These are phyloP conservation scores for Rhizopogon roseolus DNA, from an alignment of 768 basidiomycete genomes.

Conservation along the genomic window DNA sequence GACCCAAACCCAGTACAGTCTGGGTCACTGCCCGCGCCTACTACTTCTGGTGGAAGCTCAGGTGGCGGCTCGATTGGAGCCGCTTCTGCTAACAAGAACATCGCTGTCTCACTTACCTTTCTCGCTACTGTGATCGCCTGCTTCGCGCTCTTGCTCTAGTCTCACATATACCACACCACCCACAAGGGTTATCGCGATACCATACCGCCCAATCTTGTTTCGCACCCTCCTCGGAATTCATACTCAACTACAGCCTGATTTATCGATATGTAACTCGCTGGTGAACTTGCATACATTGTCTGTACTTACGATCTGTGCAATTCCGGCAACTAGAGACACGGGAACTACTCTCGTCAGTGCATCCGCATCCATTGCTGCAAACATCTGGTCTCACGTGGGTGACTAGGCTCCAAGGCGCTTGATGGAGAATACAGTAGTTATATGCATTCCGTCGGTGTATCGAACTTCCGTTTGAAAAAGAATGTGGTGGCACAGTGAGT, in stretches of 20 bases:
- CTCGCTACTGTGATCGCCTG: constrained; percentile 7
- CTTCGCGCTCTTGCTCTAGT: constrained; percentile 6
- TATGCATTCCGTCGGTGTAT: constrained; percentile 66
- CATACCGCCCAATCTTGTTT: not conserved
- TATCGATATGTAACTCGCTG: too few relatives aligned
- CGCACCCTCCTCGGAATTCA: not conserved
- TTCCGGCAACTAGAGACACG: constrained; percentile 57
- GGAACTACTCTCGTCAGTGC: constrained; percentile 93
- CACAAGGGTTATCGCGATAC: not conserved
- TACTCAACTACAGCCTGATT: not conserved
- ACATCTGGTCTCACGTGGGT: constrained; percentile 59
- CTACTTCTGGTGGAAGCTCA: constrained; percentile 1
- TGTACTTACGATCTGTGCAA: not conserved
- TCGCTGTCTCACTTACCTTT: constrained; percentile 12
- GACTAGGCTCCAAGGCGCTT: constrained; percentile 44
- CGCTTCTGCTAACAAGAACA: constrained; percentile 1
- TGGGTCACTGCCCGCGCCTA: constrained; percentile 1
- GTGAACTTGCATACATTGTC: too few relatives aligned
- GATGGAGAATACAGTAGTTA: constrained; percentile 49
- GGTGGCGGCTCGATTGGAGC: not conserved
- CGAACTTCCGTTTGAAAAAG: too few relatives aligned
- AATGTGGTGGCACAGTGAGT: too few relatives aligned
- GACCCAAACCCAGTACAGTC: not conserved
- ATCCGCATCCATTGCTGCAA: constrained; percentile 52
- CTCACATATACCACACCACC: not conserved